Percentiles rank a stretch among this genome's conserved stretches.
These are phyloP conservation scores for Sphaerulina musiva DNA, from an alignment of 2,329 filamentous ascomycete species.

Conservation along the genomic window DNA sequence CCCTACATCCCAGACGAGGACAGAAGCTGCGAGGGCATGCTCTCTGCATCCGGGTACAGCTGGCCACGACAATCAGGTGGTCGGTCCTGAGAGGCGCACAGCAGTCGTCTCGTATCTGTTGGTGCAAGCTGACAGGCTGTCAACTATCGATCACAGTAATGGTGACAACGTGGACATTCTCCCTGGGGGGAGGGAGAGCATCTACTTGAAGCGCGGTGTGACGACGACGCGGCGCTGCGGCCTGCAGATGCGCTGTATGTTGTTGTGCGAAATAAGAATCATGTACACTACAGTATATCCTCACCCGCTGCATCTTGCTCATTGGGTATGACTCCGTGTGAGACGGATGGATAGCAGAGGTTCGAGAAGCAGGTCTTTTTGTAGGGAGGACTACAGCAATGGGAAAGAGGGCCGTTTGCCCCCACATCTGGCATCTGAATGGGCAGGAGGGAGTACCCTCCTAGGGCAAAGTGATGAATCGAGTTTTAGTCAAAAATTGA, in stretches of 20 bases:
- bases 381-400: background rate
- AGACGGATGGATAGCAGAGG: background rate
- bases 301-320: background rate
- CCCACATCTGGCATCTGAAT: background rate
- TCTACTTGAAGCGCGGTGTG: conserved; percentile 8
- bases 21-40: conserved; percentile 1
- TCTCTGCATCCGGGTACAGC: conserved; percentile 5
- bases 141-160: conserved; percentile 13
- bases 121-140: conserved; percentile 17
- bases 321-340: background rate
- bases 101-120: conserved; percentile 12
- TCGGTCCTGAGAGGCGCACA: conserved; percentile 4
- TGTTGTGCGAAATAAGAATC: background rate
- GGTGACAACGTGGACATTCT: conserved; percentile 13
- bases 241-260: background rate
- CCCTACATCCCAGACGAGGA: conserved; percentile 11
- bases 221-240: background rate
- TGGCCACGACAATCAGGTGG: conserved; percentile 13
- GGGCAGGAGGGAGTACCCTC: no score
- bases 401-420: background rate
- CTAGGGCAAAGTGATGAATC: background rate
- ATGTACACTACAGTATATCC: no score
- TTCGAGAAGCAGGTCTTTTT: conserved; percentile 3
- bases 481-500: background rate
- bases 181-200: background rate